These are phyloP conservation scores for Aspergillus taichungensis DNA, from an alignment of 495 filamentous ascomycete species.

Conservation along the genomic window DNA sequence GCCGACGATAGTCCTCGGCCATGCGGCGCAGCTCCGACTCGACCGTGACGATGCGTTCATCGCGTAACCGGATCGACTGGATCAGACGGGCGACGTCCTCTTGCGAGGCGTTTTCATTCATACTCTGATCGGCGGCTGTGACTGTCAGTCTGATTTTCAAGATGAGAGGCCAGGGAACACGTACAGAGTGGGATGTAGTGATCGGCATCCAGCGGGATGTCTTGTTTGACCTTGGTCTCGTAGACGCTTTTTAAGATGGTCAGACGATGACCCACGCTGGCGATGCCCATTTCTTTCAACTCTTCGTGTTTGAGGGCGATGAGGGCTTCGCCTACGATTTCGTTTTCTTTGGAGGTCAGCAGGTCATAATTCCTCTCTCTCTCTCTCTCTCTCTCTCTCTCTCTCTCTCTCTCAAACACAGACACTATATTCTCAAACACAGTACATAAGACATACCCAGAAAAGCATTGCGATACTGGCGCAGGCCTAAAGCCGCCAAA, in stretches of 20 bases:
- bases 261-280: constrained; percentile 85
- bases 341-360: constrained; percentile 57
- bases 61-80: constrained; percentile 73
- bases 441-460: constrained; percentile 47
- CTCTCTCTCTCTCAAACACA: no score
- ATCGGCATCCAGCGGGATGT: constrained; percentile 81
- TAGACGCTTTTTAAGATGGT: constrained; percentile 94
- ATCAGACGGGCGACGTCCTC: constrained; percentile 87
- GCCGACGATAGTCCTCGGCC: constrained; percentile 71
- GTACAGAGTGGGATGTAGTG: constrained; percentile 91
- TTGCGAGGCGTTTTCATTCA: constrained; percentile 77
- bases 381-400: no score
- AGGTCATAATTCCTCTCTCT: not conserved
- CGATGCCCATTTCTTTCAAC: constrained; percentile 86
- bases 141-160: constrained; percentile 11
- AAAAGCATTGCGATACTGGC: constrained; percentile 76
- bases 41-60: constrained; percentile 72
- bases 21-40: constrained; percentile 75
- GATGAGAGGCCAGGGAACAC: constrained; percentile 19
- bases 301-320: constrained; percentile 86
- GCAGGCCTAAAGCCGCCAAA: constrained; percentile 65
- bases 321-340: constrained; percentile 85
- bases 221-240: constrained; percentile 86
- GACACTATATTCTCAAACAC: not conserved
- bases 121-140: constrained; percentile 79